These are phyloP conservation scores for Lactuca saligna DNA, from an alignment of 129 eudicot genomes.

Conservation along the genomic window DNA sequence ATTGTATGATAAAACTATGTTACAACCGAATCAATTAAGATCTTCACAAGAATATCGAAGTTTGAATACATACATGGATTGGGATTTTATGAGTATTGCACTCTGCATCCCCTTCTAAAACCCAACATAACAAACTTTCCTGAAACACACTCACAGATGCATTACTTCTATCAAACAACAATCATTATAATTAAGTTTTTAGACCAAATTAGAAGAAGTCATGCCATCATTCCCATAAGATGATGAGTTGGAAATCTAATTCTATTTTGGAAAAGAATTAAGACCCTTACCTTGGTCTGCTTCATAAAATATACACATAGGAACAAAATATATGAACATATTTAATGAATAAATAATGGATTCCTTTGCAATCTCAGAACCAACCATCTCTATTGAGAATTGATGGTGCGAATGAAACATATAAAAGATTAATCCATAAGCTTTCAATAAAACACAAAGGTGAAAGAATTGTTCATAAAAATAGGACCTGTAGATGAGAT, in stretches of 20 bases:
- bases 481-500: not conserved
- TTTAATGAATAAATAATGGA: slow-evolving; percentile 74
- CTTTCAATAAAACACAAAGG: slow-evolving; percentile 9
- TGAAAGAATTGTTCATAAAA: not conserved
- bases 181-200: too few relatives aligned
- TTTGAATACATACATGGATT: slow-evolving; percentile 52
- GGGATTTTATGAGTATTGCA: too few relatives aligned
- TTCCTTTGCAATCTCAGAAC: slow-evolving; percentile 43
- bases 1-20: slow-evolving; percentile 46
- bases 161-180: not conserved
- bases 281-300: slow-evolving; percentile 53
- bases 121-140: slow-evolving; percentile 72
- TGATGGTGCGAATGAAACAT: slow-evolving; percentile 22
- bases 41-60: slow-evolving; percentile 82
- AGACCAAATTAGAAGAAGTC: not conserved
- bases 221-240: too few relatives aligned
- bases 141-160: slow-evolving; percentile 23
- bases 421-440: not conserved
- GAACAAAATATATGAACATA: slow-evolving; percentile 85
- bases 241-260: not conserved
- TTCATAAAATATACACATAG: slow-evolving; percentile 76
- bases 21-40: slow-evolving; percentile 90
- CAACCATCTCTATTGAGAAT: slow-evolving; percentile 82
- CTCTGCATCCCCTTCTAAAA: too few relatives aligned
- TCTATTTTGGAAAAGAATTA: not conserved